Conservation (phyloP, 345 rosid genomes). For the Moricandia moricandioides region DNA sequence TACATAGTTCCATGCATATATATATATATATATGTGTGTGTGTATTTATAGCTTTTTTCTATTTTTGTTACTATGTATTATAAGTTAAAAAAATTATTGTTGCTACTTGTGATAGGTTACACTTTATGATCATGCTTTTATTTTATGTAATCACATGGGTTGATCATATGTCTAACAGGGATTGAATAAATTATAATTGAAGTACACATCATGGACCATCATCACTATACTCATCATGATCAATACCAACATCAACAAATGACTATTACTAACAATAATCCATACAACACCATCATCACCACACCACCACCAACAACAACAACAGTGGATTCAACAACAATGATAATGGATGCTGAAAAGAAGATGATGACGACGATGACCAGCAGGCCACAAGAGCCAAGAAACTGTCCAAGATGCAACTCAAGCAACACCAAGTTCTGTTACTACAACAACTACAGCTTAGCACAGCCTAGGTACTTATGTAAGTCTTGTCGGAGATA, state of each 20-base stretch:
- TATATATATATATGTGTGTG: not conserved
- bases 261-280: slow-evolving; percentile 16
- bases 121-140: slow-evolving; percentile 16
- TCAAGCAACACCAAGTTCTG: slow-evolving; percentile 39
- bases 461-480: slow-evolving; percentile 40
- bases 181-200: slow-evolving; percentile 7
- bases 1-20: slow-evolving; percentile 18
- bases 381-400: slow-evolving; percentile 33
- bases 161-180: slow-evolving; percentile 25
- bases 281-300: slow-evolving; percentile 20
- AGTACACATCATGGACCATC: slow-evolving; percentile 28
- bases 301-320: slow-evolving; percentile 22
- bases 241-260: slow-evolving; percentile 29
- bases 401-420: slow-evolving; percentile 43
- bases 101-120: slow-evolving; percentile 4
- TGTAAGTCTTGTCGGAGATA: slow-evolving; percentile 39
- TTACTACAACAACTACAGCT: slow-evolving; percentile 40
- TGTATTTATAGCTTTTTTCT: not conserved
- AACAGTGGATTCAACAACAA: slow-evolving; percentile 12
- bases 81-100: not conserved
- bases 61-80: slow-evolving; percentile 6
- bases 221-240: slow-evolving; percentile 24
- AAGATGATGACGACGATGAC: slow-evolving; percentile 21
- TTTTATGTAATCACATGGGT: slow-evolving; percentile 2
- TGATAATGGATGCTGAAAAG: slow-evolving; percentile 32